These are phyloP conservation scores for Trematosphaeria pertusa DNA, from an alignment of 2,329 filamentous ascomycete species.

Conservation along the genomic window DNA sequence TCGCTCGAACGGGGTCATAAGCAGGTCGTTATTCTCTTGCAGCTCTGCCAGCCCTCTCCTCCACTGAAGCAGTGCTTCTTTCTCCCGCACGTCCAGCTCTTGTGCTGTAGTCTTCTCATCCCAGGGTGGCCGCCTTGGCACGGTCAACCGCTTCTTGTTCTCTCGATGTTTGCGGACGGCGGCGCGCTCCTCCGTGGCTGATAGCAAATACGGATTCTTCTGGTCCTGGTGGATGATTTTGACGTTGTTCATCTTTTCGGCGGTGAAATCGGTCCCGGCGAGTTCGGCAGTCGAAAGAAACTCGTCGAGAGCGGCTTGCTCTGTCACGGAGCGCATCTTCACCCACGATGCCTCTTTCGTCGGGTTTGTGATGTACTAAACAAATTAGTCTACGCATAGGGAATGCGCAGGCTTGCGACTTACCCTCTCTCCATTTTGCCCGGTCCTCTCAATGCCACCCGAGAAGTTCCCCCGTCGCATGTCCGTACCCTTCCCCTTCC, in stretches of 20 bases:
- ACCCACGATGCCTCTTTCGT: conserved; percentile 94
- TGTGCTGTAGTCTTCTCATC: conserved; percentile 82
- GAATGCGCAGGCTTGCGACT: conserved; percentile 11
- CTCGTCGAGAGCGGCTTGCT: conserved; percentile 95
- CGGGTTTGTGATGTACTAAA: conserved; percentile 86
- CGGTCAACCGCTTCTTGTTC: conserved; percentile 80
- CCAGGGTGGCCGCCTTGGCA: conserved; percentile 90
- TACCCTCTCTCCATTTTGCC: conserved; percentile 79
- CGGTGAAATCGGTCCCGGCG: conserved; percentile 98
- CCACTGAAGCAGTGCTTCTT: conserved; percentile 85
- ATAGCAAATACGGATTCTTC: conserved; percentile 92
- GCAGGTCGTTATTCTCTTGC: conserved; percentile 89
- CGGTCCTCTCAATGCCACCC: conserved; percentile 71
- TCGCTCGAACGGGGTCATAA: conserved; percentile 97
- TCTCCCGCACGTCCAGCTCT: conserved; percentile 80
- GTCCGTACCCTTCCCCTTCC: conserved; percentile 85
- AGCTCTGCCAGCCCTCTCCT: conserved; percentile 88
- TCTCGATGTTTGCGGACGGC: conserved; percentile 81
- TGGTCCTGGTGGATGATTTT: conserved; percentile 98
- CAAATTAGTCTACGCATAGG: conserved; percentile 26
- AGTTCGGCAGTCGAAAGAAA: conserved; percentile 95
- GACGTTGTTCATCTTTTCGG: conserved; percentile 98
- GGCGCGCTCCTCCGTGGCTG: conserved; percentile 80
- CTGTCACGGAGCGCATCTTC: conserved; percentile 98
- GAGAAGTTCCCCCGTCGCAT: conserved; percentile 74